Evolutionary conservation across 176 grass and related monocot species (phyloP).

Genomic region (Hyparrhenia diplandra): DNA sequence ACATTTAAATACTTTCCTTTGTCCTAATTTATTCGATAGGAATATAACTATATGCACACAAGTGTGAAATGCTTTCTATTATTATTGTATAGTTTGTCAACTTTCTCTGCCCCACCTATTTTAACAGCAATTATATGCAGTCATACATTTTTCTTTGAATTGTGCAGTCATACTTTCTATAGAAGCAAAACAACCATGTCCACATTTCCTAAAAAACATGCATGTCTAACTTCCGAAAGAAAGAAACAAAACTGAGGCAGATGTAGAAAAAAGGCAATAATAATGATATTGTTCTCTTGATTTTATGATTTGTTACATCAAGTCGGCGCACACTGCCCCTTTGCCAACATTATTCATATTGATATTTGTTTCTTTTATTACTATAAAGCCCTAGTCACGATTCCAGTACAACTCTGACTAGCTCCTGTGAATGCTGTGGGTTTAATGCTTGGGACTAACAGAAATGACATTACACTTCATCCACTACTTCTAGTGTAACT

Average conservation of each 20-base stretch:
- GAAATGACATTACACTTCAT: too few species aligned
- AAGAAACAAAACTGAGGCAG: background rate
- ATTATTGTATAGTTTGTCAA: background rate
- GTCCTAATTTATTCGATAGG: background rate
- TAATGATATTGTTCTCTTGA: background rate
- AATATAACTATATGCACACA: background rate
- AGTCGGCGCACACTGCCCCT: background rate
- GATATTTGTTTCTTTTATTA: background rate
- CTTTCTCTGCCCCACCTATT: too few species aligned
- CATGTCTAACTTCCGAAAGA: background rate
- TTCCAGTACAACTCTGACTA: background rate
- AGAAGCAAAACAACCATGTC: background rate
- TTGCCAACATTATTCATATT: too few species aligned
- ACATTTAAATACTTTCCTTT: background rate
- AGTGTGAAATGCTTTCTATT: background rate
- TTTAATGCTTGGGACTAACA: too few species aligned
- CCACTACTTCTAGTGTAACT: too few species aligned
- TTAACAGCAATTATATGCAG: background rate
- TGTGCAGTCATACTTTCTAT: background rate
- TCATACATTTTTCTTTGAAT: too few species aligned
- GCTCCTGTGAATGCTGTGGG: too few species aligned
- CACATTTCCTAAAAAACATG: background rate
- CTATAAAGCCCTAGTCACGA: background rate
- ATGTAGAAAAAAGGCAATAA: background rate
- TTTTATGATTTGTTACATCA: background rate